Percentiles rank a stretch among this genome's conserved stretches.
Conservation (phyloP, 208 protist genomes). For the Acanthamoeba rhysodes region DNA sequence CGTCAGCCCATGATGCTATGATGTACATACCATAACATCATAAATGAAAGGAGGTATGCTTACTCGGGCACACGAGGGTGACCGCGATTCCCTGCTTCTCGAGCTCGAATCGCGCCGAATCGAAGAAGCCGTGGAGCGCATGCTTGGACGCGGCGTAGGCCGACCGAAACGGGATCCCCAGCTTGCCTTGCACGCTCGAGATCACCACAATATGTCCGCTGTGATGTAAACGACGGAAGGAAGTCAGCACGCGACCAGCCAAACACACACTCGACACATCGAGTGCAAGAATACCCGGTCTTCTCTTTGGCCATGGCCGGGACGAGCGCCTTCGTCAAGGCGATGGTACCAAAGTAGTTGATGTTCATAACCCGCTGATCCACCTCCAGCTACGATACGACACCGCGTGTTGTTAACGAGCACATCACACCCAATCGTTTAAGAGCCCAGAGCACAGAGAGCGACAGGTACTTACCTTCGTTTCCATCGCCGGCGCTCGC, state of each 20-base stretch:
- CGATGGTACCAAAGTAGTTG: constrained; percentile 65
- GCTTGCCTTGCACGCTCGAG: constrained; percentile 64
- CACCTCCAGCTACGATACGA: constrained; percentile 13
- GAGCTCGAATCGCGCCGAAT: constrained; percentile 75
- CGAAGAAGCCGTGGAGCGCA: constrained; percentile 82
- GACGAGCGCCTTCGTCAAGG: constrained; percentile 47
- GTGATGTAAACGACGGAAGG: not conserved
- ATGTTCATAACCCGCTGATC: constrained; percentile 65
- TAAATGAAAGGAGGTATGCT: not conserved
- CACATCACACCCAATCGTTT: no score
- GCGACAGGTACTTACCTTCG: not conserved
- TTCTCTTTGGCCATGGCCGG: not conserved
- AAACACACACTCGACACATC: not conserved
- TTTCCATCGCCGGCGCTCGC: constrained; percentile 9
- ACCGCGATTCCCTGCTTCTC: constrained; percentile 27
- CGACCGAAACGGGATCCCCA: constrained; percentile 44
- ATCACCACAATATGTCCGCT: constrained; percentile 39
- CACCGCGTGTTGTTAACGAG: not conserved
- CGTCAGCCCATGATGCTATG: not conserved
- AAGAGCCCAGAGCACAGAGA: not conserved
- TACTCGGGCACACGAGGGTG: constrained; percentile 69
- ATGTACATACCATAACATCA: not conserved
- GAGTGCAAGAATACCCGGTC: not conserved
- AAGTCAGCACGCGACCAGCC: no score
- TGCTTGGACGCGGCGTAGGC: constrained; percentile 75